Evolutionary conservation across 495 filamentous ascomycete genomes (phyloP).

Genomic region (Penicillium ucsense): DNA sequence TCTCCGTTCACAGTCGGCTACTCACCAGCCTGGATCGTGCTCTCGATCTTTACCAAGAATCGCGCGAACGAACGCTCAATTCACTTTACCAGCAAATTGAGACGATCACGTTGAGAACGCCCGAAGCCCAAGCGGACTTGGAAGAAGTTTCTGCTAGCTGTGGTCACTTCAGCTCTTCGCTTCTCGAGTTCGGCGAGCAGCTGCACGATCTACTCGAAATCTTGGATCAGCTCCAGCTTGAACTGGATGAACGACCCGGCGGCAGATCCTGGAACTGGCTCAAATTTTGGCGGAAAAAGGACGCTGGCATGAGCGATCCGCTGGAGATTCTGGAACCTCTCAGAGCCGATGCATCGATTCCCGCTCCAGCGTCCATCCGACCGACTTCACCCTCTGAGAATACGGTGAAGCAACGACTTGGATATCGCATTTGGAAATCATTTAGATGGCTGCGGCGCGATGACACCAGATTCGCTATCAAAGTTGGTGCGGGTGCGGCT

Average conservation of each 20-base stretch:
- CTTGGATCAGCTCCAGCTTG: constrained; percentile 70
- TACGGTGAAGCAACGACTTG: constrained; percentile 24
- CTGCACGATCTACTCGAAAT: constrained; percentile 74
- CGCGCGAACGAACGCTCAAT: constrained; percentile 64
- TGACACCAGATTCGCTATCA: constrained; percentile 73
- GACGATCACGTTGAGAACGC: constrained; percentile 49
- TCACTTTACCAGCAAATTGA: constrained; percentile 71
- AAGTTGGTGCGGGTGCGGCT: constrained; percentile 82
- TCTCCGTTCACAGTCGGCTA: constrained; percentile 70
- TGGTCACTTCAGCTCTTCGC: constrained; percentile 84
- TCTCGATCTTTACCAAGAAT: constrained; percentile 62
- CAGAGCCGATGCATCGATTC: constrained; percentile 1
- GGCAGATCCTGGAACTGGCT: constrained; percentile 78
- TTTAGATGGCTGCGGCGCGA: constrained; percentile 52
- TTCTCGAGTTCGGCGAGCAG: constrained; percentile 83
- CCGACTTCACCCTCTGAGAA: background rate
- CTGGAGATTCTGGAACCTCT: background rate
- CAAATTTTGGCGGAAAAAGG: constrained; percentile 56
- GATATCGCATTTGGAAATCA: constrained; percentile 50
- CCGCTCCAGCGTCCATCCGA: constrained; percentile 1
- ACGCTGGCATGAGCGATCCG: constrained; percentile 1
- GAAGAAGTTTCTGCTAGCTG: constrained; percentile 95
- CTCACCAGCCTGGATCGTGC: constrained; percentile 68
- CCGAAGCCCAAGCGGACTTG: constrained; percentile 79
- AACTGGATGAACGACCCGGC: constrained; percentile 44